Percentiles rank a stretch among this genome's conserved stretches.
Conservation (phyloP, 345 rosid species). For the Cardamine chenopodiifolia region DNA sequence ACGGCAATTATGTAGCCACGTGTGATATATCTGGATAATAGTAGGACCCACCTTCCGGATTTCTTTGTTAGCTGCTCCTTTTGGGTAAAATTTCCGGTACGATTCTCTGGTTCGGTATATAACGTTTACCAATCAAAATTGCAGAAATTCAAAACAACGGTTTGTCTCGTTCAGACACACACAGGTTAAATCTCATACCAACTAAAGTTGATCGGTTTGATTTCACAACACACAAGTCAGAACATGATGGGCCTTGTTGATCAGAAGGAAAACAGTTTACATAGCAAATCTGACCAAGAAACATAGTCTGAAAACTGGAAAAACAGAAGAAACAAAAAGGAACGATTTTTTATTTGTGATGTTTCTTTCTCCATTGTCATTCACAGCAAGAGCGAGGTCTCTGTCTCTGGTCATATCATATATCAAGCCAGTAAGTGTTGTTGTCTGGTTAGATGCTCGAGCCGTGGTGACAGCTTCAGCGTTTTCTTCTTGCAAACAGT, state of each 20-base stretch:
- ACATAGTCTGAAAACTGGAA: conserved; percentile 3
- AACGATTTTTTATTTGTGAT: background rate
- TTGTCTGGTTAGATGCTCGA: conserved; percentile 7
- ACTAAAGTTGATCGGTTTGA: no score
- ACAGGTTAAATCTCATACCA: no score
- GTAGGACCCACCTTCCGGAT: conserved; percentile 36
- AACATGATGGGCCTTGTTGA: conserved; percentile 10
- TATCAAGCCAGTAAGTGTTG: conserved; percentile 23
- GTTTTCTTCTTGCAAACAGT: conserved; percentile 42
- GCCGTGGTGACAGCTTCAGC: conserved; percentile 22
- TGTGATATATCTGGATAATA: conserved; percentile 30
- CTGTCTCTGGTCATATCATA: background rate
- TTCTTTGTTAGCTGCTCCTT: background rate
- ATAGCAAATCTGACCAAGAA: background rate
- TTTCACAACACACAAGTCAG: no score
- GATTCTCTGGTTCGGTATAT: background rate
- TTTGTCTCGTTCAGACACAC: no score
- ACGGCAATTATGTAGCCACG: conserved; percentile 36
- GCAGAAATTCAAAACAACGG: no score
- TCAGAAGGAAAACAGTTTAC: background rate
- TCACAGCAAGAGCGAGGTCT: conserved; percentile 15
- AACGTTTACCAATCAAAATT: background rate
- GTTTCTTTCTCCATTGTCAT: background rate
- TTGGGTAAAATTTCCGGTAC: background rate
- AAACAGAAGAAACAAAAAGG: background rate